phyloP scores from a whole-genome alignment of 495 filamentous ascomycete species.

The Rhypophila decipiens region DNA sequence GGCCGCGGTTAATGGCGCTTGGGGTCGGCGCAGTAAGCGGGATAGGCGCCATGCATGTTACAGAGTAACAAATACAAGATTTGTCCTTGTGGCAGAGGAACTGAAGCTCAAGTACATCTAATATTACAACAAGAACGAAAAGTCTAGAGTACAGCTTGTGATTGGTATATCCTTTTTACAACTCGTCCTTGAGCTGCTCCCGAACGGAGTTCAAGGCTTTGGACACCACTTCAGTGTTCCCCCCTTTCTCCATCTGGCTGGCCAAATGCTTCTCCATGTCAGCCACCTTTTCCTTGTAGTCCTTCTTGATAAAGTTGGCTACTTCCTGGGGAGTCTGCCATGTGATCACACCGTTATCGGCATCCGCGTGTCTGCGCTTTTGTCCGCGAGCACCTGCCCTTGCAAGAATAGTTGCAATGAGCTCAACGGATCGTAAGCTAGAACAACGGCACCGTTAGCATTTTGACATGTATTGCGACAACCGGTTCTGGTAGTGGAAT shows the following conservation, averaged over 20 bases:
- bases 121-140: background rate
- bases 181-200: too few species aligned
- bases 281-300: background rate
- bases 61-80: too few species aligned
- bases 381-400: constrained; percentile 78
- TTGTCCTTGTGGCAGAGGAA: too few species aligned
- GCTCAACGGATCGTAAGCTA: constrained; percentile 71
- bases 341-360: constrained; percentile 50
- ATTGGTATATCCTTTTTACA: too few species aligned
- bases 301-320: constrained; percentile 15
- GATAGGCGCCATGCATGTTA: background rate
- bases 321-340: constrained; percentile 47
- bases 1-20: too few species aligned
- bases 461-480: too few species aligned
- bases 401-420: constrained; percentile 82
- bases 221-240: background rate
- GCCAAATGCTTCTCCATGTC: background rate
- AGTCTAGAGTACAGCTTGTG: too few species aligned
- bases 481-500: background rate
- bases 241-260: background rate
- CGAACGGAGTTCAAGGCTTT: too few species aligned
- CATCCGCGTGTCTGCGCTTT: constrained; percentile 52
- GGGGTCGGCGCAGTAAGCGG: too few species aligned
- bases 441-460: too few species aligned
- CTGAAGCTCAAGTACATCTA: too few species aligned